phyloP scores from a whole-genome alignment of 2,329 filamentous ascomycete genomes.

The Aspergillus fumigatus region DNA sequence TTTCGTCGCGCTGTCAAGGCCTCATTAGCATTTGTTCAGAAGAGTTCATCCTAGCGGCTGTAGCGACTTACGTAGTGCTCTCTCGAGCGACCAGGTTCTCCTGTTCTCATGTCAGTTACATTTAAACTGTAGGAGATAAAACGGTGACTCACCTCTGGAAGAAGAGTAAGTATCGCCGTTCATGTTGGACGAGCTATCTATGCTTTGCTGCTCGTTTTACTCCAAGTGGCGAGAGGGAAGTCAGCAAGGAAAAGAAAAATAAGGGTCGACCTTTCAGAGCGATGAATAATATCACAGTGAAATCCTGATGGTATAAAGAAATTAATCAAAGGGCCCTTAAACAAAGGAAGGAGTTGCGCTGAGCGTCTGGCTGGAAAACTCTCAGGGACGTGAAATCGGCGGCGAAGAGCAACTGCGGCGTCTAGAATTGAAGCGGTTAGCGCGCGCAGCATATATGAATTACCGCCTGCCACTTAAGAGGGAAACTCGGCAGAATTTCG shows the following conservation, averaged over 20 bases:
- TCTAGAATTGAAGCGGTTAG: constrained; percentile 17
- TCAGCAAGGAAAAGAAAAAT: neutral
- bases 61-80: constrained; percentile 48
- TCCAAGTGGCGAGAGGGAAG: constrained; percentile 9
- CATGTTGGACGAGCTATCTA: constrained; percentile 51
- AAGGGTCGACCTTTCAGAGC: neutral
- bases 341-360: constrained; percentile 12
- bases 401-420: constrained; percentile 12
- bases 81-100: constrained; percentile 50
- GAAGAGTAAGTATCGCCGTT: constrained; percentile 75
- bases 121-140: neutral
- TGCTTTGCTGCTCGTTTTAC: constrained; percentile 9
- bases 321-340: constrained; percentile 1
- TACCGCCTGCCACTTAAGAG: constrained; percentile 22
- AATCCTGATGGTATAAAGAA: neutral
- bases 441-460: constrained; percentile 9
- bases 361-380: constrained; percentile 26
- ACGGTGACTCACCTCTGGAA: constrained; percentile 60
- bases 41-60: neutral
- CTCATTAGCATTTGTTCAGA: neutral
- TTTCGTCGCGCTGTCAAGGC: constrained; percentile 43
- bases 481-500: constrained; percentile 20
- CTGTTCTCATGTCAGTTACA: constrained; percentile 4
- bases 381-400: constrained; percentile 22
- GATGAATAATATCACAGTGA: neutral